Percentiles rank a stretch among this genome's conserved stretches.
Evolutionary conservation across 345 rosid genomes (phyloP).

Genomic region (Boechera divaricarpa): DNA sequence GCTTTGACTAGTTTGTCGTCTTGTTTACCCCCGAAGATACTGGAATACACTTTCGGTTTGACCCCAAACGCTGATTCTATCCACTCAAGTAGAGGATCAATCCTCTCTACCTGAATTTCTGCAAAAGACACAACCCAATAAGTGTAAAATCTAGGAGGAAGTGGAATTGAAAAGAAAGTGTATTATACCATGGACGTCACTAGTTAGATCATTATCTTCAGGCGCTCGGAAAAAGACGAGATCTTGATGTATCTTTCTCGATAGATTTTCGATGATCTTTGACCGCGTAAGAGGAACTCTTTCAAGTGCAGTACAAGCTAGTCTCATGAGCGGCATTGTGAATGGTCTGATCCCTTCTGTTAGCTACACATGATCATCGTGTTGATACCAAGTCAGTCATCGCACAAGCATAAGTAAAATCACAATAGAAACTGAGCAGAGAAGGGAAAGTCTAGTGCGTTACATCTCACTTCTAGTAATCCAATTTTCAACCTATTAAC

Average conservation of each 20-base stretch:
- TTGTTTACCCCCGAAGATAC: constrained; percentile 89
- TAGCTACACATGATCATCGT: constrained; percentile 53
- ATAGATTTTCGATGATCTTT: constrained; percentile 66
- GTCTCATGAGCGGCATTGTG: constrained; percentile 96
- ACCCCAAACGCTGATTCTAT: constrained; percentile 78
- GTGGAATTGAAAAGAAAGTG: background rate
- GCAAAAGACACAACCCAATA: constrained; percentile 32
- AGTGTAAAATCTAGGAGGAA: background rate
- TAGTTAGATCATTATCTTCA: constrained; percentile 64
- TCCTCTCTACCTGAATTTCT: constrained; percentile 80
- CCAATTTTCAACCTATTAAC: background rate
- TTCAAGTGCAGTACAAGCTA: constrained; percentile 95
- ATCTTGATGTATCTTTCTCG: constrained; percentile 78
- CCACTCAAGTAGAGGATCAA: constrained; percentile 91
- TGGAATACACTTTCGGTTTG: constrained; percentile 74
- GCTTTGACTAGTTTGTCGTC: constrained; percentile 78
- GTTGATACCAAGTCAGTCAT: constrained; percentile 34
- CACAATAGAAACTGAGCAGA: constrained; percentile 1
- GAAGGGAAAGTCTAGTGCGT: constrained; percentile 16
- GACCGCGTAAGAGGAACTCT: constrained; percentile 88
- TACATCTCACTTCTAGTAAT: constrained; percentile 10
- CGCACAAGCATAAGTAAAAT: background rate
- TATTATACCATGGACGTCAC: constrained; percentile 65
- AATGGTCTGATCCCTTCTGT: constrained; percentile 97
- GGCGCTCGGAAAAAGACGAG: constrained; percentile 89